phyloP scores from a whole-genome alignment of 257 asterid genomes.

The Anisodus acutangulus region DNA sequence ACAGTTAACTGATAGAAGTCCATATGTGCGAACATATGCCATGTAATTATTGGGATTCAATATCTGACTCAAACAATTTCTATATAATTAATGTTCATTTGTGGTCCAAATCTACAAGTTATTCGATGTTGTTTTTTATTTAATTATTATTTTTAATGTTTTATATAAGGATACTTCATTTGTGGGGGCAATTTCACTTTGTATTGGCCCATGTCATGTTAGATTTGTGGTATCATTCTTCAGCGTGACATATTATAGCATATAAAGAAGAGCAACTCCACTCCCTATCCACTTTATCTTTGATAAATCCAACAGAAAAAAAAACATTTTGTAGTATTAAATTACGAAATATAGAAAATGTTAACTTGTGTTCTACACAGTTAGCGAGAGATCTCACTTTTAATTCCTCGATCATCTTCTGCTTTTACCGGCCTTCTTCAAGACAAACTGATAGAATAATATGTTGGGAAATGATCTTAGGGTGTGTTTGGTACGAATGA shows the following conservation, averaged over 20 bases:
- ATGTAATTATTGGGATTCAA: too few relatives aligned
- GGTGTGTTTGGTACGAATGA: too few relatives aligned
- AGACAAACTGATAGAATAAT: conserved; percentile 17
- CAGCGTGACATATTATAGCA: conserved; percentile 48
- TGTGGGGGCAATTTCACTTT: conserved; percentile 42
- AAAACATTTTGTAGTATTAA: not conserved
- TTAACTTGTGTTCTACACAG: conserved; percentile 37
- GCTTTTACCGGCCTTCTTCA: conserved; percentile 29
- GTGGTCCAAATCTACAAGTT: not conserved
- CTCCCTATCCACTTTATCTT: not conserved
- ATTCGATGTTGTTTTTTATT: too few relatives aligned
- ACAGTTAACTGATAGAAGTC: too few relatives aligned
- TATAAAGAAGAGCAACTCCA: conserved; percentile 51
- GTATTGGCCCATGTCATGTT: conserved; percentile 36
- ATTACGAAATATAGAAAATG: not conserved
- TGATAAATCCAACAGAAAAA: not conserved
- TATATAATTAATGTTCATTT: too few relatives aligned
- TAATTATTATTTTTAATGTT: too few relatives aligned
- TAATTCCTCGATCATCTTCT: conserved; percentile 48
- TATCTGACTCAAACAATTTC: too few relatives aligned
- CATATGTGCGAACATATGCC: too few relatives aligned
- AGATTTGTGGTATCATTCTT: conserved; percentile 46
- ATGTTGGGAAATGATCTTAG: not conserved
- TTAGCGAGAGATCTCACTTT: conserved; percentile 54
- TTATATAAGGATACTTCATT: conserved; percentile 24